These are phyloP conservation scores for Plasmodium relictum DNA, from an alignment of 169 alveolate species.

Conservation along the genomic window DNA sequence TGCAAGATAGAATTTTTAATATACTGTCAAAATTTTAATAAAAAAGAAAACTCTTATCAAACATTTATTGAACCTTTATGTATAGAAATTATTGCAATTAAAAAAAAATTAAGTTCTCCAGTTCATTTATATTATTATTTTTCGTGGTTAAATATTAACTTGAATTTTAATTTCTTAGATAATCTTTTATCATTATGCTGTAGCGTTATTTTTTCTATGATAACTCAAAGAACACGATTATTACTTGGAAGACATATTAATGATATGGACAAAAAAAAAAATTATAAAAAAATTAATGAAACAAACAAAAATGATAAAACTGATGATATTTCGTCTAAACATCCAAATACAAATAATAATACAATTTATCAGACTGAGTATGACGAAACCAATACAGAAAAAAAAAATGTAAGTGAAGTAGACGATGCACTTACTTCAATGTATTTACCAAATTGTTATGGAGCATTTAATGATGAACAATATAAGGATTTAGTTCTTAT, in stretches of 20 bases:
- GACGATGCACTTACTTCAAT: conserved; percentile 66
- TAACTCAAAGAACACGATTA: conserved; percentile 73
- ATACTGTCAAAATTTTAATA: conserved; percentile 67
- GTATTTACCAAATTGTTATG: conserved; percentile 46
- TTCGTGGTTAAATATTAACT: conserved; percentile 72
- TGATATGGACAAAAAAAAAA: conserved; percentile 32
- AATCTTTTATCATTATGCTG: conserved; percentile 69
- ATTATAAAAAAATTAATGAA: conserved; percentile 18
- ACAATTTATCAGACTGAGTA: conserved; percentile 42
- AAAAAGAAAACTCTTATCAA: conserved; percentile 70
- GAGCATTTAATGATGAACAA: conserved; percentile 37
- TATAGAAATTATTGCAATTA: conserved; percentile 53
- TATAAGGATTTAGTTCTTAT: conserved; percentile 40
- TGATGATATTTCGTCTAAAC: conserved; percentile 56
- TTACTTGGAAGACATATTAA: conserved; percentile 56
- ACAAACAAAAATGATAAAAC: conserved; percentile 29
- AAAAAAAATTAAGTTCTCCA: conserved; percentile 50
- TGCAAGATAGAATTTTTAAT: conserved; percentile 56
- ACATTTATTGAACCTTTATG: conserved; percentile 72
- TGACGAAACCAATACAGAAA: conserved; percentile 65
- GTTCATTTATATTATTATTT: conserved; percentile 64
- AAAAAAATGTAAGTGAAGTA: conserved; percentile 60
- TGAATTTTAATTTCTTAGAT: conserved; percentile 59
- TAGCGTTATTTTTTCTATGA: conserved; percentile 72
- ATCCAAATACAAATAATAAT: conserved; percentile 21